These are phyloP conservation scores for Arabidopsis lyrata DNA, from an alignment of 441 rosid species.

Conservation along the genomic window DNA sequence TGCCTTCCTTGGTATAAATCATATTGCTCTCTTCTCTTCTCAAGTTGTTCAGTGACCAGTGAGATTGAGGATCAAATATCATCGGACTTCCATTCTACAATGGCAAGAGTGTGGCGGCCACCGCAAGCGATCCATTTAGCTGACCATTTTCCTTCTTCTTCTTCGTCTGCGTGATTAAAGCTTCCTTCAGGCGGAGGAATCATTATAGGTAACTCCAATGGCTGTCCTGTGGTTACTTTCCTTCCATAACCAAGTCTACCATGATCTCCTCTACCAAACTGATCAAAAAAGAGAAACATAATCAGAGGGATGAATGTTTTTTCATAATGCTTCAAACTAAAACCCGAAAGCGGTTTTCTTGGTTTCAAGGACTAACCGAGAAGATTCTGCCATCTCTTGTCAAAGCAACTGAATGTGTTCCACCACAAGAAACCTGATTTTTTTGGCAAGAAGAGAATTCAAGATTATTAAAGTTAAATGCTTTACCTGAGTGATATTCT, in stretches of 20 bases:
- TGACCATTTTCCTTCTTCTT: conserved; percentile 67
- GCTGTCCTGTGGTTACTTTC: conserved; percentile 92
- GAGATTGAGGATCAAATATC: conserved; percentile 31
- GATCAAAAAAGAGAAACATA: conserved; percentile 38
- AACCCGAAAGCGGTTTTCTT: neutral
- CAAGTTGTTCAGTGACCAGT: conserved; percentile 1
- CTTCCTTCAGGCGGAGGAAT: conserved; percentile 58
- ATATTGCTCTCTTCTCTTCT: conserved; percentile 23
- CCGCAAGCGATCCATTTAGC: conserved; percentile 89
- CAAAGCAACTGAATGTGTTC: conserved; percentile 96
- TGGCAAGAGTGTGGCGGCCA: conserved; percentile 92
- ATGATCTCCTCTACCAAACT: conserved; percentile 99
- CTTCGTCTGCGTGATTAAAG: conserved; percentile 49
- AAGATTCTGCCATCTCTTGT: conserved; percentile 85
- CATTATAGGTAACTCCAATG: conserved; percentile 82
- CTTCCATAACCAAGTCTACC: conserved; percentile 94
- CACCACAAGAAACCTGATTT: conserved; percentile 90
- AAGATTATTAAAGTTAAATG: conserved; percentile 9
- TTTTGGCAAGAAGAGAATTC: conserved; percentile 30
- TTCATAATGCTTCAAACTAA: neutral
- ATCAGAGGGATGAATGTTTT: conserved; percentile 2
- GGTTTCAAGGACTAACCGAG: conserved; percentile 64
- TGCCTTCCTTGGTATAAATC: conserved; percentile 14
- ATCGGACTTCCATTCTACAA: conserved; percentile 70
- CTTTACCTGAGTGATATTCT: conserved; percentile 10